Evolutionary conservation across 2,329 filamentous ascomycete species (phyloP), one percentile per base, ranked within the genome.

Genomic region (Talaromyces sp.): DNA sequence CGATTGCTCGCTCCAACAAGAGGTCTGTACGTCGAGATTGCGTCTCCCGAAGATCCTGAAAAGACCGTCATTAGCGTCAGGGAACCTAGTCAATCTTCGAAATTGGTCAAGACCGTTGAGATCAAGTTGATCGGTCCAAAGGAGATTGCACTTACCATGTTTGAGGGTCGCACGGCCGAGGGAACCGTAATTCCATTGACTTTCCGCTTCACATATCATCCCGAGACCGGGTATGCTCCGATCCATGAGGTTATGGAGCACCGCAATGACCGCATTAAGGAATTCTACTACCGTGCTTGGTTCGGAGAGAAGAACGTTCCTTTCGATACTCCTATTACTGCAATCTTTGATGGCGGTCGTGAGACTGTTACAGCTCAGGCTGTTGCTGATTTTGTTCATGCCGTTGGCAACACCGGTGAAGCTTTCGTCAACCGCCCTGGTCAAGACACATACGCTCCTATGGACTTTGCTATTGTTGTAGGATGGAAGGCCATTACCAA

Each of bases 401-500:
- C 95, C 54, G 95, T 99, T 70, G 95, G 96, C 69, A 99, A 99
- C 81, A 97, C 91, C 15, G 94, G 94, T 43, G 95, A 99, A 78
- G 93, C 95, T 8, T 99, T 99, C 71, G 94, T 99, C 62, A 94
- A 98, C 73, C 88, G 94, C 57, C 94, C 93, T 52, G 94, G 93
- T 70, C 98, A 98, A 83, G 89, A 91, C 68, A 91, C 97, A 69
- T 94, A 90, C 72, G 95, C 95, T 8, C 95, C 96, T 37, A 99
- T 99, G 95, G 95, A 99, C 79, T 99, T 97, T 73, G 93, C 93
- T 70, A 97, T 97, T 70, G 93, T 97, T n/a, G 90, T 96, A 60
- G 93, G 93, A 68, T 97, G 93, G 93, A 98, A 99, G 82, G 95
- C 95, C 50, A 99, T 99, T 74, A 99, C 93, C 11, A 98, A 98